Conservation (phyloP, 768 basidiomycete genomes). For the Pisolithus orientalis region DNA sequence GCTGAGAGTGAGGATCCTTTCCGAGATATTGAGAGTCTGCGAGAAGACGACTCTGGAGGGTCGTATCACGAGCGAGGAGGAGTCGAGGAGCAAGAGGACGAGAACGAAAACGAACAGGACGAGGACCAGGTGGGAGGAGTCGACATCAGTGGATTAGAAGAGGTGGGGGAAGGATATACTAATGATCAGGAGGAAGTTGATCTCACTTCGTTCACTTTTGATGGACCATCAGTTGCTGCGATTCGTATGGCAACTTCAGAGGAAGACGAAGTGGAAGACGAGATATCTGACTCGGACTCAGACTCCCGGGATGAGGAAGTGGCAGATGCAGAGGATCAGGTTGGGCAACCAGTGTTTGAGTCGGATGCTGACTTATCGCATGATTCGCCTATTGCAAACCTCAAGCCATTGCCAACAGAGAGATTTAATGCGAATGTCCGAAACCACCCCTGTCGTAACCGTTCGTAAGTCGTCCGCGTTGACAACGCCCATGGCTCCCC, state of each 20-base stretch:
- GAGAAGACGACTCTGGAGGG: constrained; percentile 49
- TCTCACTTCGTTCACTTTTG: constrained; percentile 68
- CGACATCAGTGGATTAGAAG: constrained; percentile 38
- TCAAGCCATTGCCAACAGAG: not conserved
- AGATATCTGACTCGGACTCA: constrained; percentile 37
- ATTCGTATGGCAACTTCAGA: constrained; percentile 43
- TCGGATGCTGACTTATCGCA: constrained; percentile 36
- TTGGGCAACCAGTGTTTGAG: constrained; percentile 10
- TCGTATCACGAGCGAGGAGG: not conserved
- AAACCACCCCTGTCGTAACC: constrained; percentile 16
- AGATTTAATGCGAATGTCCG: not conserved
- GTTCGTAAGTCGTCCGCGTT: constrained; percentile 8
- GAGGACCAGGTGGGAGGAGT: constrained; percentile 9
- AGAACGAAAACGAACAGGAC: constrained; percentile 10
- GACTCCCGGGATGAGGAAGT: constrained; percentile 18
- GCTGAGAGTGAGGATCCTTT: constrained; percentile 84
- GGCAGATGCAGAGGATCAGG: constrained; percentile 3
- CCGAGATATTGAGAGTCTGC: constrained; percentile 82
- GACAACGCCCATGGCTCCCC: constrained; percentile 28
- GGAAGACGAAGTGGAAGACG: constrained; percentile 25
- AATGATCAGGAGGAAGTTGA: constrained; percentile 65
- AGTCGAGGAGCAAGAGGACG: constrained; percentile 5
- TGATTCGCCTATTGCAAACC: constrained; percentile 5
- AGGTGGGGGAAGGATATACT: constrained; percentile 35
- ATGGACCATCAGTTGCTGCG: constrained; percentile 48